Conservation (phyloP, 1,284 basidiomycete species). For the Kalmanozyma brasiliensis region DNA sequence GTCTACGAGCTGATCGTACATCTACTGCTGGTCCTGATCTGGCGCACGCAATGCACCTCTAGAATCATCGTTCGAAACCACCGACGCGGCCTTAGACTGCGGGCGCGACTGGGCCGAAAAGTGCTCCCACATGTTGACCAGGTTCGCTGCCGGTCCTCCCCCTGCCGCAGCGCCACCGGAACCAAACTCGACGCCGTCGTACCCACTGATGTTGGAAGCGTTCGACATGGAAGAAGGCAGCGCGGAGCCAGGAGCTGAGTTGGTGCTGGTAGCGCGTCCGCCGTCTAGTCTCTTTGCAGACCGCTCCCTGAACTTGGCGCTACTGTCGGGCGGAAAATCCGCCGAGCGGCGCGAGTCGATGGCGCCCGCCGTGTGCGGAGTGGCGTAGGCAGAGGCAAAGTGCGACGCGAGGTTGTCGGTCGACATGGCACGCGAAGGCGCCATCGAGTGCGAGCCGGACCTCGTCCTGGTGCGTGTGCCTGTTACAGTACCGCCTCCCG, state of each 20-base stretch:
- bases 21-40: conserved; percentile 45
- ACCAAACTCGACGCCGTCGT: conserved; percentile 8
- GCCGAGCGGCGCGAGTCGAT: conserved; percentile 33
- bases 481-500: conserved; percentile 31
- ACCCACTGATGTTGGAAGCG: conserved; percentile 2
- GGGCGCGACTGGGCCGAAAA: conserved; percentile 36
- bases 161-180: not conserved
- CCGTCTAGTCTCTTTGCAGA: conserved; percentile 44
- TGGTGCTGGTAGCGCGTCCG: conserved; percentile 41
- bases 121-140: conserved; percentile 48
- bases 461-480: conserved; percentile 55
- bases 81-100: conserved; percentile 37
- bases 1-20: not conserved
- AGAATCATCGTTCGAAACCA: conserved; percentile 36
- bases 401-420: conserved; percentile 54
- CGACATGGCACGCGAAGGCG: conserved; percentile 41
- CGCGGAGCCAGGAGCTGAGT: conserved; percentile 44
- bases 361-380: conserved; percentile 1
- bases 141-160: conserved; percentile 14
- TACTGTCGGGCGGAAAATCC: conserved; percentile 53
- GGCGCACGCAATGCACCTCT: conserved; percentile 35
- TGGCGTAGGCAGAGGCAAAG: conserved; percentile 17
- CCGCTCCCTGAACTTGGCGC: conserved; percentile 52
- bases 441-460: conserved; percentile 39
- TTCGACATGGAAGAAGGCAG: conserved; percentile 6